phyloP scores from a whole-genome alignment of 495 filamentous ascomycete species.

The Thozetella sp. region DNA sequence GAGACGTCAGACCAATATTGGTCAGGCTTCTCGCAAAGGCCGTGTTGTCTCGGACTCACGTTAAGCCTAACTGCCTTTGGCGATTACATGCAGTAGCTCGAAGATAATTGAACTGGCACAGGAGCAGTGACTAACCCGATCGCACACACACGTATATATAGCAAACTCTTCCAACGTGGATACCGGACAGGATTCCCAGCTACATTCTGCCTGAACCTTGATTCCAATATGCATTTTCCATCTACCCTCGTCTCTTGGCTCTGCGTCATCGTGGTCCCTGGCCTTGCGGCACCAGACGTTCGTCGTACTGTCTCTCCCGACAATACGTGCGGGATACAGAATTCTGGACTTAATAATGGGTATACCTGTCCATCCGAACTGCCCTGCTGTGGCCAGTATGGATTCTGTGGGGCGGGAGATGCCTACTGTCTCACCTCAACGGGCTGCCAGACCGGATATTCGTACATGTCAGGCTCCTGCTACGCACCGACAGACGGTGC shows the following conservation, averaged over 20 bases:
- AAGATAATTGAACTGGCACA: no score
- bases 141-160: no score
- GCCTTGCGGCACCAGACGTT: not conserved
- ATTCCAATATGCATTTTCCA: not conserved
- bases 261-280: not conserved
- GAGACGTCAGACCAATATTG: no score
- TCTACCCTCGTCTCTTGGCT: not conserved
- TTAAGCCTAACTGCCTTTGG: no score
- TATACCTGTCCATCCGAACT: not conserved
- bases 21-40: no score
- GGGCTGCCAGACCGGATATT: not conserved
- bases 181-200: no score
- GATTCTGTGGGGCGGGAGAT: not conserved
- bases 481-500: not conserved
- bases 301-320: not conserved
- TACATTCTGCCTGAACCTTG: no score
- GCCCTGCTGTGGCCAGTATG: not conserved
- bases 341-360: not conserved
- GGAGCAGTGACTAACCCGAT: no score
- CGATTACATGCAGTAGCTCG: no score
- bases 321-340: not conserved
- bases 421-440: not conserved
- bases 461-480: not conserved
- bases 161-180: no score
- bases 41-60: no score